Conservation (phyloP, 371 early-diverging fungal species). For the Zancudomyces culisetae region DNA sequence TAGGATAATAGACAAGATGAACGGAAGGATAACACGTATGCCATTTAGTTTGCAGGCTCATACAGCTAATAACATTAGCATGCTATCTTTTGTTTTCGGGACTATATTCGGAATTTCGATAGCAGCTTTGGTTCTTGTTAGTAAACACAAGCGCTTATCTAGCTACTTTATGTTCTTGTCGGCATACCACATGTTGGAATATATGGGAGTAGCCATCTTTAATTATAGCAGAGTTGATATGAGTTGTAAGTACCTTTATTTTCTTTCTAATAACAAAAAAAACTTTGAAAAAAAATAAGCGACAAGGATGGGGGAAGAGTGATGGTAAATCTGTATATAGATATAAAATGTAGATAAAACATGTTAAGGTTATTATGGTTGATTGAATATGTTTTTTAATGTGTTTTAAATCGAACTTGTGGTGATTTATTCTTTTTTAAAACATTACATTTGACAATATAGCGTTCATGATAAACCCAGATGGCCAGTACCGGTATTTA, state of each 20-base stretch:
- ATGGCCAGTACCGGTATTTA: conserved; percentile 12
- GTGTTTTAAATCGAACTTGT: no score
- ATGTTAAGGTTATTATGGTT: no score
- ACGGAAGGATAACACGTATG: no score
- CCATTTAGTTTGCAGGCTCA: no score
- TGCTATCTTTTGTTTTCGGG: background rate
- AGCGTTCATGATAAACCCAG: conserved; percentile 23
- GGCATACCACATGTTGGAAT: conserved; percentile 20
- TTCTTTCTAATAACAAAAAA: no score
- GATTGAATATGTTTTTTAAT: no score
- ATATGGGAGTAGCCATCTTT: conserved; percentile 18
- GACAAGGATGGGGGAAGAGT: no score
- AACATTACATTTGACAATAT: background rate
- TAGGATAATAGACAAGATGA: no score
- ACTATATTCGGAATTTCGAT: background rate
- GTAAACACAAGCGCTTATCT: background rate
- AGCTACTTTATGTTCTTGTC: conserved; percentile 11
- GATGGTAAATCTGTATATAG: no score
- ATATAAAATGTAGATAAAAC: no score
- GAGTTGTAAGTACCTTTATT: conserved; percentile 6
- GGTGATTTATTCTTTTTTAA: background rate
- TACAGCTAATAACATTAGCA: no score
- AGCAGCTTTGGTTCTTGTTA: background rate
- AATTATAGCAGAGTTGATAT: conserved; percentile 14
- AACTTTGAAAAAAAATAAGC: no score